Percentiles rank a stretch among this genome's conserved stretches.
Conservation (phyloP, 306 rosid species). For the Trichosanthes cucumerina region DNA sequence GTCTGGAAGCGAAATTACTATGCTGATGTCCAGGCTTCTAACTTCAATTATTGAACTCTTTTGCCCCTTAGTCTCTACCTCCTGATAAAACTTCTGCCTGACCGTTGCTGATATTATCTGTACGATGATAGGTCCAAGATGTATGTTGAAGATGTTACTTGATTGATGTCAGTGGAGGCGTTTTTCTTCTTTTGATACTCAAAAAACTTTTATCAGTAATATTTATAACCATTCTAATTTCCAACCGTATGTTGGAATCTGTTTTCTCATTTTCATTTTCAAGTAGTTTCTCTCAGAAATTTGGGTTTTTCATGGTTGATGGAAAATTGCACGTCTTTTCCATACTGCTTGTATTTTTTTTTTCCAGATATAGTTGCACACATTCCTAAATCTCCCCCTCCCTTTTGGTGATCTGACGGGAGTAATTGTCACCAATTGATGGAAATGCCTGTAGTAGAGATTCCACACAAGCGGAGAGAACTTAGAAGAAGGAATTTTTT, state of each 20-base stretch:
- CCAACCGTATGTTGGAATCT: not conserved
- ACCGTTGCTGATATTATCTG: no score
- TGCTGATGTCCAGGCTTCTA: no score
- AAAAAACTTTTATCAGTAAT: no score
- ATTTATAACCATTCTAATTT: not conserved
- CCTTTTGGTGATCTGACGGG: no score
- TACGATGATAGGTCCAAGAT: constrained; percentile 30
- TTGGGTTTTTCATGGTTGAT: not conserved
- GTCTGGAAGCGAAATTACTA: no score
- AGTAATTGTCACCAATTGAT: not conserved
- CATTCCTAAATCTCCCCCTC: no score
- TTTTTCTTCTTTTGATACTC: not conserved
- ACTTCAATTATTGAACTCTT: no score
- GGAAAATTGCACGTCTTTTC: not conserved
- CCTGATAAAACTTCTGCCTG: no score
- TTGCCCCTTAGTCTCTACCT: no score
- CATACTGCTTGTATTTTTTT: not conserved
- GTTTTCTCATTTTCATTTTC: not conserved
- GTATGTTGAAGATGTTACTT: constrained; percentile 83
- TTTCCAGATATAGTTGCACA: not conserved
- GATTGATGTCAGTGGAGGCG: constrained; percentile 57
- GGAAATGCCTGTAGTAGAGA: not conserved
- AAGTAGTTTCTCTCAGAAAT: not conserved
- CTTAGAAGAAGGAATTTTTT: not conserved
- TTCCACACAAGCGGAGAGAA: not conserved